phyloP scores from a whole-genome alignment of 2,329 filamentous ascomycete species.

The Magnaporthales sp. region DNA sequence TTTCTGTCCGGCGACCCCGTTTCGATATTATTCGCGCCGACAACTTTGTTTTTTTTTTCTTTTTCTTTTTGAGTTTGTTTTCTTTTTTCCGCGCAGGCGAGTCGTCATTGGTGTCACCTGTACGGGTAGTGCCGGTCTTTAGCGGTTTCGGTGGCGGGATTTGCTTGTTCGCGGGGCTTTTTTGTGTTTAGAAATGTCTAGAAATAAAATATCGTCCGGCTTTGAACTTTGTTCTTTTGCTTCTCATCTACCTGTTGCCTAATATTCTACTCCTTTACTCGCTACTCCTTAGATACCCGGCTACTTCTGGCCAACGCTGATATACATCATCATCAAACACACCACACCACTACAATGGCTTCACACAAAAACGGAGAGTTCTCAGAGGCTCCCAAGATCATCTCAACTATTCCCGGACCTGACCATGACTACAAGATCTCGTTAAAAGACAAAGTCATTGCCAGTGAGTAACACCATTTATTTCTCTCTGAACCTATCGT shows the following conservation, averaged over 20 bases:
- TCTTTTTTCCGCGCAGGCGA: not conserved
- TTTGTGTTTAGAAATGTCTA: not conserved
- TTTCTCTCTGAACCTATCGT: not conserved
- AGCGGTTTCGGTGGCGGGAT: not conserved
- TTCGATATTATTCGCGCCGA: not conserved
- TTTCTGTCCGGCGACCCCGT: not conserved
- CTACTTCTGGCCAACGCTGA: not conserved
- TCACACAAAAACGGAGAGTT: not conserved
- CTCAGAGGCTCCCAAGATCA: not conserved
- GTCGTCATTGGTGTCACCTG: not conserved
- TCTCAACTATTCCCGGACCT: slow-evolving; percentile 20
- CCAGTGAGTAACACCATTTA: slow-evolving; percentile 20
- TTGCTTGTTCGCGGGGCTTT: not conserved
- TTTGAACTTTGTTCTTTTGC: not conserved
- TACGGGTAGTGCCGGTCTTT: not conserved
- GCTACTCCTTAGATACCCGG: not conserved
- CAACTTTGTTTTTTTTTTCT: not conserved
- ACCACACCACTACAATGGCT: not conserved
- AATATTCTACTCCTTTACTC: not conserved
- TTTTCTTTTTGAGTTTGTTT: not conserved
- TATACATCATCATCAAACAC: not conserved
- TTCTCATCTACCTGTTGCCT: not conserved
- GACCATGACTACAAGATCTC: slow-evolving; percentile 25
- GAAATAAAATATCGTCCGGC: not conserved
- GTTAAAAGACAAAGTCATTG: slow-evolving; percentile 27